Evolutionary conservation across 129 eudicot species (phyloP).

Genomic region (Centella asiatica): DNA sequence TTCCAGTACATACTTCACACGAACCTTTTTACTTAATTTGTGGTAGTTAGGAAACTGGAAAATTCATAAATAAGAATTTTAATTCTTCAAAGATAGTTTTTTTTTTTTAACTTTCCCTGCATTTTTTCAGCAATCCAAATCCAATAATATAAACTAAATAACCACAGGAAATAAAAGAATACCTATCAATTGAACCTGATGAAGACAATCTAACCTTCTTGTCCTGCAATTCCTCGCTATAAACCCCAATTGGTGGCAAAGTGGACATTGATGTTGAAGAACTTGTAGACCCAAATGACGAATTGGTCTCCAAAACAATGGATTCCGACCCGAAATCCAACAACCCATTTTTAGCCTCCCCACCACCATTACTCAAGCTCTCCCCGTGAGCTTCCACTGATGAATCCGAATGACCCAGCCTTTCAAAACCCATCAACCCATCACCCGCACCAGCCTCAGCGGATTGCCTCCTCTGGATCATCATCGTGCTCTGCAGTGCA

Average conservation of each 20-base stretch:
- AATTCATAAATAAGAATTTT: too few species aligned
- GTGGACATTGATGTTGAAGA: slow-evolving; percentile 54
- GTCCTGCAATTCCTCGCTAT: slow-evolving; percentile 36
- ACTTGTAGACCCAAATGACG: slow-evolving; percentile 69
- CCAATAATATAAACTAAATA: background rate
- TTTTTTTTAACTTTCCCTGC: background rate
- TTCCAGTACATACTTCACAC: too few species aligned
- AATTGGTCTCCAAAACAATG: slow-evolving; percentile 67
- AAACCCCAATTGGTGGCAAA: slow-evolving; percentile 38
- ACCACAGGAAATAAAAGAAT: background rate
- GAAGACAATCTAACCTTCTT: slow-evolving; percentile 38
- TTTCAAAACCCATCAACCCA: slow-evolving; percentile 30
- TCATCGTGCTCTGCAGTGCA: slow-evolving; percentile 58
- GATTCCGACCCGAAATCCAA: slow-evolving; percentile 46
- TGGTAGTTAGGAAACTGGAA: too few species aligned
- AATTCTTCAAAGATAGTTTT: too few species aligned
- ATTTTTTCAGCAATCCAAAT: background rate
- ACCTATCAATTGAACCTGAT: slow-evolving; percentile 57
- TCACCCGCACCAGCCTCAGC: slow-evolving; percentile 37
- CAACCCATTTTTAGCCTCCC: slow-evolving; percentile 19
- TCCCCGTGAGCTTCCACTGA: slow-evolving; percentile 27
- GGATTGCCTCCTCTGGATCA: slow-evolving; percentile 43
- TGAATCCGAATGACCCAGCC: slow-evolving; percentile 8
- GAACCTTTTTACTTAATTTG: too few species aligned
- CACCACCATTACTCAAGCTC: slow-evolving; percentile 27